These are phyloP conservation scores for Suhomyces panamericanus DNA, from an alignment of 1,139 yeast species.

Conservation along the genomic window DNA sequence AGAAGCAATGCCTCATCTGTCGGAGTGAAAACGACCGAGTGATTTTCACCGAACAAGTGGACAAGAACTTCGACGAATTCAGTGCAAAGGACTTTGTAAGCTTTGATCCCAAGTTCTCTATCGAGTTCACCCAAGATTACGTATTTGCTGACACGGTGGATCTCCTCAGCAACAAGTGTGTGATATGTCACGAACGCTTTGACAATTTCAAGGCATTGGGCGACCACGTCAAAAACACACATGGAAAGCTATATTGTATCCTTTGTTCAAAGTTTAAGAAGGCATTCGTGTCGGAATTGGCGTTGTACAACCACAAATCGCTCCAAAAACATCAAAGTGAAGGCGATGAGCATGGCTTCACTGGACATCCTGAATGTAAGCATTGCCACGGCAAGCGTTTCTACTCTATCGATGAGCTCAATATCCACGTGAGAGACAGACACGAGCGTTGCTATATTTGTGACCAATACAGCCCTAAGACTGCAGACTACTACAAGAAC, in stretches of 20 bases:
- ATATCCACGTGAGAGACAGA: conserved; percentile 73
- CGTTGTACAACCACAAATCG: conserved; percentile 59
- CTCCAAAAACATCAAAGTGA: conserved; percentile 67
- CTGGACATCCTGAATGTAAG: conserved; percentile 87
- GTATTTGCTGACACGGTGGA: conserved; percentile 47
- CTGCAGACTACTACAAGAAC: conserved; percentile 76
- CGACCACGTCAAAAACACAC: conserved; percentile 64
- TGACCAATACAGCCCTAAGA: conserved; percentile 63
- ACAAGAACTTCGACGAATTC: conserved; percentile 43
- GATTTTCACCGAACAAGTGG: conserved; percentile 55
- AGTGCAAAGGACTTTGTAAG: conserved; percentile 29
- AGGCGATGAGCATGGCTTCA: conserved; percentile 69
- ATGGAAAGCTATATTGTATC: conserved; percentile 65
- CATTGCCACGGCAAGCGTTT: conserved; percentile 75
- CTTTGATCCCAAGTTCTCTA: conserved; percentile 45
- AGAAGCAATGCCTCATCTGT: conserved; percentile 78
- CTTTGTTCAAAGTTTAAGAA: conserved; percentile 76
- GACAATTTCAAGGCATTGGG: conserved; percentile 56
- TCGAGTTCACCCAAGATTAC: conserved; percentile 51
- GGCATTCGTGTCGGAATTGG: conserved; percentile 73
- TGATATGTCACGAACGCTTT: conserved; percentile 47
- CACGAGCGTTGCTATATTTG: conserved; percentile 94
- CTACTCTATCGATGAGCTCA: conserved; percentile 87
- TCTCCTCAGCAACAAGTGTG: conserved; percentile 61
- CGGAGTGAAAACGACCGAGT: conserved; percentile 64